Evolutionary conservation across 768 basidiomycete species (phyloP).

Genomic region (Tulasnella sp.): DNA sequence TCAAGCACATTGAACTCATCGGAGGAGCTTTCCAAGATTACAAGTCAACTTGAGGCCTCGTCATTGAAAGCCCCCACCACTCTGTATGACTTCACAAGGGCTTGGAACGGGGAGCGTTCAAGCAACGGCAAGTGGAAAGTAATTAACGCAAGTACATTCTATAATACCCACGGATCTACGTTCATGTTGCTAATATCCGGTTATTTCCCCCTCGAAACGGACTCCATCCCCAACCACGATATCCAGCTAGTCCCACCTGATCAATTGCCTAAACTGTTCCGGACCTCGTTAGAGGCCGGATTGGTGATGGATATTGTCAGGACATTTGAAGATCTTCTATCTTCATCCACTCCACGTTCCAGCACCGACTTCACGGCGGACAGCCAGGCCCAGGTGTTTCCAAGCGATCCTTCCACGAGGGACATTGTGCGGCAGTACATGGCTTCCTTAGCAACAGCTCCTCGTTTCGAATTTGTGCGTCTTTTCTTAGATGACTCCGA

Average conservation of each 20-base stretch:
- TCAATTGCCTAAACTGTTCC: conserved; percentile 49
- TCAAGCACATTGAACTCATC: too few relatives aligned
- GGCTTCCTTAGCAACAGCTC: conserved; percentile 26
- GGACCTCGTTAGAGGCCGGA: conserved; percentile 56
- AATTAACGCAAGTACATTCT: too few relatives aligned
- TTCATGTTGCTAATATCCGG: too few relatives aligned
- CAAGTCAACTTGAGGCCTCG: conserved; percentile 1
- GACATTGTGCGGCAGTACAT: background rate
- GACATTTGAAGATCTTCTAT: conserved; percentile 28
- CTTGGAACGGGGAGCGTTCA: too few relatives aligned
- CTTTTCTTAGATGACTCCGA: conserved; percentile 52
- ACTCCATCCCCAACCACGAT: background rate
- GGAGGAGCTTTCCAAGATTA: background rate
- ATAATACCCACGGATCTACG: too few relatives aligned
- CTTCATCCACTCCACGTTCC: background rate
- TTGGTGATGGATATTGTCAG: conserved; percentile 47
- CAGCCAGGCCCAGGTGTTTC: background rate
- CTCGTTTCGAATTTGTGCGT: conserved; percentile 51
- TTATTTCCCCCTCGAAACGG: background rate
- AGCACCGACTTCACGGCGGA: too few relatives aligned
- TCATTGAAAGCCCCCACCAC: background rate
- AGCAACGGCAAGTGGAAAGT: too few relatives aligned
- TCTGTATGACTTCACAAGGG: conserved; percentile 14
- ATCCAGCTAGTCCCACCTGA: conserved; percentile 43
- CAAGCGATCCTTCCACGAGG: background rate